These are phyloP conservation scores for Pseudopithomyces maydicus DNA, from an alignment of 2,329 filamentous ascomycete genomes.

Conservation along the genomic window DNA sequence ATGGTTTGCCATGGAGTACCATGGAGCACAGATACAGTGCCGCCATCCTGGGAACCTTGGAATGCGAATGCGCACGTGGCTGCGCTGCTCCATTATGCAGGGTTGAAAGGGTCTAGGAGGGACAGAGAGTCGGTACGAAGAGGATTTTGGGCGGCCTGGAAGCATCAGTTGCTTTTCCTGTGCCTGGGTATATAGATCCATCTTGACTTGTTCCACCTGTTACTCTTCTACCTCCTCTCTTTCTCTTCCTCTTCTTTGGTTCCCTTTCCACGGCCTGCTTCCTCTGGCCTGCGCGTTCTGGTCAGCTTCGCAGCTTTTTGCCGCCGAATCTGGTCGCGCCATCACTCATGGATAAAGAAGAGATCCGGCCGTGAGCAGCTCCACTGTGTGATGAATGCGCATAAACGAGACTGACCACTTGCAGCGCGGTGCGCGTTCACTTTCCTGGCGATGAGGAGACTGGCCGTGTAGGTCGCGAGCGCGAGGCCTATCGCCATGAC, in stretches of 20 bases:
- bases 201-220: background rate
- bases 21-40: background rate
- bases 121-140: background rate
- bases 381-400: conserved; percentile 24
- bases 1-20: background rate
- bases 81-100: background rate
- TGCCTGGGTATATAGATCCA: background rate
- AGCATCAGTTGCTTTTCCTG: background rate
- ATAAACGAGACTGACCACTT: background rate
- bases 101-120: conserved; percentile 1
- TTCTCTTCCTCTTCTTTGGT: conserved; percentile 1
- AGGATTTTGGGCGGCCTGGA: background rate
- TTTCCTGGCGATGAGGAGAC: conserved; percentile 43
- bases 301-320: conserved; percentile 7
- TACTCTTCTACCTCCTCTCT: conserved; percentile 8
- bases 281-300: background rate
- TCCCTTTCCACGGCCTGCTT: conserved; percentile 1
- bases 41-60: conserved; percentile 1
- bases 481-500: conserved; percentile 22
- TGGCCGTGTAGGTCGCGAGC: conserved; percentile 28
- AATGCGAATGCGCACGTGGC: conserved; percentile 4
- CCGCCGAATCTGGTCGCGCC: conserved; percentile 4
- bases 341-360: conserved; percentile 33
- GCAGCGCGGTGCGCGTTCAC: background rate
- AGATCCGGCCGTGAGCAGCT: conserved; percentile 17